Evolutionary conservation across 192 early-diverging fungal genomes (phyloP).

Genomic region (Rhizophagus sp.): DNA sequence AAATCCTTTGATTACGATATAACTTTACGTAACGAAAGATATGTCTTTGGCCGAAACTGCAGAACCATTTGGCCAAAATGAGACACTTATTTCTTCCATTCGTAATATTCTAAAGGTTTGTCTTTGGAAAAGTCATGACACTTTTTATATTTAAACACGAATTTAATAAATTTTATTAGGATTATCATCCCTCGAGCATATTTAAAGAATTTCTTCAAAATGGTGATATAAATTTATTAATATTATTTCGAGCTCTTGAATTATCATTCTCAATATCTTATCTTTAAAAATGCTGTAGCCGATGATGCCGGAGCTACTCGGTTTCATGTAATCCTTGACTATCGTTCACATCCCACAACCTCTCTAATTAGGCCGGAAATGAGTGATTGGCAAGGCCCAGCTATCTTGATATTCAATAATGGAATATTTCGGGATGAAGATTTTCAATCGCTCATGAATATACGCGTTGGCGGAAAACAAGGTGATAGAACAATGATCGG

Average conservation of each 20-base stretch:
- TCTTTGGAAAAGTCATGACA: background rate
- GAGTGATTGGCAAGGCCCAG: conserved; percentile 36
- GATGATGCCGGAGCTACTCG: conserved; percentile 30
- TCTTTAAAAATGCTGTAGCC: background rate
- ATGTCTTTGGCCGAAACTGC: conserved; percentile 14
- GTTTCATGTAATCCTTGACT: conserved; percentile 27
- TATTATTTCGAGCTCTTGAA: background rate
- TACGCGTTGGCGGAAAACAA: conserved; percentile 32
- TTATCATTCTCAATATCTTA: background rate
- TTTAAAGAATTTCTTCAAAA: conserved; percentile 35
- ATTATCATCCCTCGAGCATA: conserved; percentile 18
- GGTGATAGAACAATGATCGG: background rate
- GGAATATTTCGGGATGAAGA: background rate
- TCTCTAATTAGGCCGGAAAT: background rate
- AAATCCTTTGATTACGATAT: background rate
- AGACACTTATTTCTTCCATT: conserved; percentile 10
- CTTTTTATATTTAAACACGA: background rate
- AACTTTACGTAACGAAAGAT: background rate
- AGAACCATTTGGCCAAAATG: background rate
- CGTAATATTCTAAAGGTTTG: conserved; percentile 16
- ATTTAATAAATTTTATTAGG: conserved; percentile 4
- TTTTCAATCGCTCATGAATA: conserved; percentile 25
- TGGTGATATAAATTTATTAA: background rate
- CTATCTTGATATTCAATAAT: conserved; percentile 33
- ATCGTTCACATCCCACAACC: background rate